A percentile compares a stretch with the other conserved stretches of the same genome.
These are phyloP conservation scores for Myrmaecium sp. DNA, from an alignment of 2,329 filamentous ascomycete genomes.

Conservation along the genomic window DNA sequence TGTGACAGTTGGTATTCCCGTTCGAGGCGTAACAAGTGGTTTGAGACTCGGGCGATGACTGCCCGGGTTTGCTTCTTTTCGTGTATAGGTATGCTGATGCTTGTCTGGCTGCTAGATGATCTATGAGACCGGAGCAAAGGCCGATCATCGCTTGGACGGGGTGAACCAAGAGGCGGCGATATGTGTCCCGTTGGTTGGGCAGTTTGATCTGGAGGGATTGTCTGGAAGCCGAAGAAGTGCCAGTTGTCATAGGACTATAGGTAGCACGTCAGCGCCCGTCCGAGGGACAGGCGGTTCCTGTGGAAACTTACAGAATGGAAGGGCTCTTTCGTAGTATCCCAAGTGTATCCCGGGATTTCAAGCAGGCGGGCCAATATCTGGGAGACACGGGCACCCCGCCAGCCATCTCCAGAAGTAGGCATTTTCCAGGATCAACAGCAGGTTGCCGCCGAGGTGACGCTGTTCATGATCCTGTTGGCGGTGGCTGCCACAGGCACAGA, in stretches of 20 bases:
- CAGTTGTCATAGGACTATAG: slow-evolving; percentile 73
- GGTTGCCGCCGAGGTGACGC: too few relatives aligned
- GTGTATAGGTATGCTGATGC: slow-evolving; percentile 24
- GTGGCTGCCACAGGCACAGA: too few relatives aligned
- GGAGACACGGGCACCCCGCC: slow-evolving; percentile 12
- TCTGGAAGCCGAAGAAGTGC: slow-evolving; percentile 32
- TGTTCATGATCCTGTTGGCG: too few relatives aligned
- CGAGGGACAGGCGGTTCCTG: not conserved
- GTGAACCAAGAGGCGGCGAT: slow-evolving; percentile 9
- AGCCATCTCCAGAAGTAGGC: too few relatives aligned
- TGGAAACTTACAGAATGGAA: slow-evolving; percentile 27
- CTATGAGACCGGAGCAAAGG: slow-evolving; percentile 12
- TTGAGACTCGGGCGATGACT: slow-evolving; percentile 69
- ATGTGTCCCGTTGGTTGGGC: not conserved
- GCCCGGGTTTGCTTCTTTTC: slow-evolving; percentile 25
- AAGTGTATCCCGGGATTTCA: slow-evolving; percentile 23
- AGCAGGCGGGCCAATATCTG: slow-evolving; percentile 18
- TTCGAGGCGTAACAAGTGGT: slow-evolving; percentile 68
- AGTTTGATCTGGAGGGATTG: slow-evolving; percentile 5
- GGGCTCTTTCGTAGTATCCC: slow-evolving; percentile 24
- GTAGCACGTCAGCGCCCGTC: slow-evolving; percentile 7
- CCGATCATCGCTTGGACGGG: slow-evolving; percentile 16
- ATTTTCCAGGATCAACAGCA: too few relatives aligned
- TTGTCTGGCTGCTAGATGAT: slow-evolving; percentile 19
- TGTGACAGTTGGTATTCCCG: slow-evolving; percentile 73